Conservation (phyloP, 495 filamentous ascomycete genomes). For the Penicillium diatomitis region DNA sequence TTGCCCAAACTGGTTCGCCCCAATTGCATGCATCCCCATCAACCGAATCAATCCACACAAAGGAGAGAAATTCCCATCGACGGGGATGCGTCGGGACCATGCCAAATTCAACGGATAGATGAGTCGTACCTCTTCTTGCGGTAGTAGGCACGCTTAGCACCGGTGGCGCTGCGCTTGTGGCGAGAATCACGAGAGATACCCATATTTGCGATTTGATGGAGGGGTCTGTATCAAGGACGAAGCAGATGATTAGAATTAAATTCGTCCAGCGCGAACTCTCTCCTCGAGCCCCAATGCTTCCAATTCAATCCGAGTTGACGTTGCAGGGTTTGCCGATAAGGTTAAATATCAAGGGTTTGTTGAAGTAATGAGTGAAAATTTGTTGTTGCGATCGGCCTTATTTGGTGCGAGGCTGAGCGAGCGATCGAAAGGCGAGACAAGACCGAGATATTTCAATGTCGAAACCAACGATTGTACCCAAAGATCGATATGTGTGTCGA, state of each 20-base stretch:
- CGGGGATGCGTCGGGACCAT: neutral
- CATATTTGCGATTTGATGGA: slow-evolving; percentile 66
- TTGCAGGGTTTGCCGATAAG: slow-evolving; percentile 1
- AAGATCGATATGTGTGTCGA: slow-evolving; percentile 2
- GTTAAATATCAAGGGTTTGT: neutral
- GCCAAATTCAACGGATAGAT: slow-evolving; percentile 9
- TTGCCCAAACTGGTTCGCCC: too few relatives aligned
- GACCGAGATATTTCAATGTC: slow-evolving; percentile 2
- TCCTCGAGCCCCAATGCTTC: slow-evolving; percentile 13
- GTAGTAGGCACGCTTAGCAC: slow-evolving; percentile 92
- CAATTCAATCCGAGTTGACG: slow-evolving; percentile 14
- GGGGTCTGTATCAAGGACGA: slow-evolving; percentile 35
- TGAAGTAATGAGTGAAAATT: slow-evolving; percentile 1
- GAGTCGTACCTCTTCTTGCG: slow-evolving; percentile 69
- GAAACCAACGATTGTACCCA: slow-evolving; percentile 10
- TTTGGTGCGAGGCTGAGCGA: too few relatives aligned
- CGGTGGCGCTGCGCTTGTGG: slow-evolving; percentile 97
- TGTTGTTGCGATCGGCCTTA: neutral
- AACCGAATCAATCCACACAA: neutral
- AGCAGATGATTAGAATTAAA: slow-evolving; percentile 18
- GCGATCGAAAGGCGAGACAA: neutral
- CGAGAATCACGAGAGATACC: slow-evolving; percentile 99
- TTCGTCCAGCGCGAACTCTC: slow-evolving; percentile 5
- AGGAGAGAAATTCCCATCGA: neutral
- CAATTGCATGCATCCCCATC: neutral